Evolutionary conservation across 305 asterid species (phyloP).

Genomic region (Rubia tinctorum): DNA sequence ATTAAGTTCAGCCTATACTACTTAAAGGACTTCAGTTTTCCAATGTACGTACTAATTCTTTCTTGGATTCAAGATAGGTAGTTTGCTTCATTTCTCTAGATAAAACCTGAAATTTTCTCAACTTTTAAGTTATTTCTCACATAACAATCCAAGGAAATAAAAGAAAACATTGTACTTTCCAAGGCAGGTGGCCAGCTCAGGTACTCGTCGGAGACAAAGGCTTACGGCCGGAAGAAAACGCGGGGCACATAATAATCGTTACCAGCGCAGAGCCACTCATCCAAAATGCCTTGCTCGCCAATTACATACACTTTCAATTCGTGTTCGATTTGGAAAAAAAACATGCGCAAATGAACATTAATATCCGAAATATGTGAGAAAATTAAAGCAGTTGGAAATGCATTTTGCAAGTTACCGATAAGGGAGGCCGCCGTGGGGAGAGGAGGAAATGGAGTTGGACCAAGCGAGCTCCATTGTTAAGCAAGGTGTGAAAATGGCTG

Average conservation of each 20-base stretch:
- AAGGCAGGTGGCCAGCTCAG: no score
- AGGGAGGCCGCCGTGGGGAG: slow-evolving; percentile 20
- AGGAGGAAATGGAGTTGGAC: slow-evolving; percentile 28
- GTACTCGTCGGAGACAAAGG: no score
- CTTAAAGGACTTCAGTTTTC: slow-evolving; percentile 17
- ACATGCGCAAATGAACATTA: neutral
- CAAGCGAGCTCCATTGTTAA: slow-evolving; percentile 30
- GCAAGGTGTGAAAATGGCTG: neutral
- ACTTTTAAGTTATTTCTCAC: slow-evolving; percentile 18
- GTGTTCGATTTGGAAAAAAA: no score
- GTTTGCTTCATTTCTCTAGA: slow-evolving; percentile 75
- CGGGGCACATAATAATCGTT: no score
- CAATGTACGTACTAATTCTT: slow-evolving; percentile 61
- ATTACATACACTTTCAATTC: no score
- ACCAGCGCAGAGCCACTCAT: no score
- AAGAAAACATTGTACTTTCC: slow-evolving; percentile 50
- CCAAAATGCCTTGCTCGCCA: no score
- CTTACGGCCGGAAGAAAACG: no score
- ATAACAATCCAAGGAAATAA: slow-evolving; percentile 20
- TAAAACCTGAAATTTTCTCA: slow-evolving; percentile 51
- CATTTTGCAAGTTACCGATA: slow-evolving; percentile 11
- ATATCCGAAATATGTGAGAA: neutral
- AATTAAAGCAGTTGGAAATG: neutral
- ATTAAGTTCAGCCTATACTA: neutral
- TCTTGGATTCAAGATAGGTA: slow-evolving; percentile 66